Evolutionary conservation across 768 basidiomycete genomes (phyloP).

Genomic region (Tulasnella sp.): DNA sequence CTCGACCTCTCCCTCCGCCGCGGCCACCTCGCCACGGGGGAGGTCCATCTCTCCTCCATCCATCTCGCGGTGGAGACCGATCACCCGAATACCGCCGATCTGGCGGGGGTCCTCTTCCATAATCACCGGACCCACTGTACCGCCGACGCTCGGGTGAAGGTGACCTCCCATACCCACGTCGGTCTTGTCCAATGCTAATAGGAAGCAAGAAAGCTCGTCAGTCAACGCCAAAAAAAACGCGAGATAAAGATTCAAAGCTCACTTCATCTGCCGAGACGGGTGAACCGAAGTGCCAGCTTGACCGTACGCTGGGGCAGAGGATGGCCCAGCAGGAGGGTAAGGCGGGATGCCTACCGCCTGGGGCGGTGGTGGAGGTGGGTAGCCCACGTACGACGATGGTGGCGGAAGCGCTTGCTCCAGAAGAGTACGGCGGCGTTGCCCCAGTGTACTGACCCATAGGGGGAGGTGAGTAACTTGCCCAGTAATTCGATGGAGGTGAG

Average conservation of each 20-base stretch:
- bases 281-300: not conserved
- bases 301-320: slow-evolving; percentile 2
- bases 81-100: not conserved
- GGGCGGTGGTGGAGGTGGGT: slow-evolving; percentile 18
- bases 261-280: slow-evolving; percentile 18
- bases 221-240: not conserved
- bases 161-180: not conserved
- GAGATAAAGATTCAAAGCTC: not conserved
- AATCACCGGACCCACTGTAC: not conserved
- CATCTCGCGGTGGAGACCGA: slow-evolving; percentile 2
- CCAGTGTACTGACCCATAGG: not conserved
- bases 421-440: not conserved
- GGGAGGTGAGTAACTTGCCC: not conserved
- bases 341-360: not conserved
- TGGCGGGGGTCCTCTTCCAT: not conserved
- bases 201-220: not conserved
- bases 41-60: not conserved
- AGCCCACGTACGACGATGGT: not conserved
- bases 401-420: not conserved
- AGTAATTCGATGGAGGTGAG: not conserved
- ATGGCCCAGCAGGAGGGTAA: slow-evolving; percentile 14
- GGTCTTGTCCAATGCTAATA: not conserved
- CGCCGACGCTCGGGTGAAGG: slow-evolving; percentile 3
- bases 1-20: slow-evolving; percentile 2
- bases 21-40: not conserved